Conservation (phyloP, 768 basidiomycete genomes). For the Polyporus arcularius region DNA sequence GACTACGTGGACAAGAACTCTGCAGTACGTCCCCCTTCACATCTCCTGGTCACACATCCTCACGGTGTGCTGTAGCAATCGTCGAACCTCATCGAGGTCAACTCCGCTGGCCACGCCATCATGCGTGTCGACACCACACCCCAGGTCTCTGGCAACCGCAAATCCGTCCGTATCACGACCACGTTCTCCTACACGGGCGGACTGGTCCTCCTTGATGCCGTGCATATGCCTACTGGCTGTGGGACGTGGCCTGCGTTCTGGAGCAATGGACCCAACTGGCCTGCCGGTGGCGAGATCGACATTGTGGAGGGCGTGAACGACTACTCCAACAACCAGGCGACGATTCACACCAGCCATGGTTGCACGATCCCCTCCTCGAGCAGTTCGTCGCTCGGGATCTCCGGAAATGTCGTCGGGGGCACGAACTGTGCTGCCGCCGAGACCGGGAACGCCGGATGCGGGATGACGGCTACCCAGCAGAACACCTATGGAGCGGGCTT, state of each 20-base stretch:
- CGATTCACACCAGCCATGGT: slow-evolving; percentile 76
- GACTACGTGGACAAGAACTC: slow-evolving; percentile 64
- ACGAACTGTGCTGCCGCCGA: slow-evolving; percentile 72
- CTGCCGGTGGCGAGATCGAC: slow-evolving; percentile 74
- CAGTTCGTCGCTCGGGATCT: slow-evolving; percentile 51
- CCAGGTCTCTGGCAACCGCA: slow-evolving; percentile 60
- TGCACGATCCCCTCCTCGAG: slow-evolving; percentile 62
- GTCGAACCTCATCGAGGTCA: slow-evolving; percentile 65
- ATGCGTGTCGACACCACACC: slow-evolving; percentile 91
- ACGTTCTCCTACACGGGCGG: slow-evolving; percentile 59
- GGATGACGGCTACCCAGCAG: slow-evolving; percentile 57
- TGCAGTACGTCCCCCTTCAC: slow-evolving; percentile 44
- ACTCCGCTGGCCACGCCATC: slow-evolving; percentile 70
- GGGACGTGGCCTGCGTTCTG: slow-evolving; percentile 74
- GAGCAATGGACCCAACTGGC: slow-evolving; percentile 40
- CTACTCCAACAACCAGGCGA: slow-evolving; percentile 79
- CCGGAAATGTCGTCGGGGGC: slow-evolving; percentile 65
- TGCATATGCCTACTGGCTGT: slow-evolving; percentile 90
- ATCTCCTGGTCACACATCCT: neutral
- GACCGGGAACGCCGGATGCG: slow-evolving; percentile 81
- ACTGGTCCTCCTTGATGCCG: slow-evolving; percentile 79
- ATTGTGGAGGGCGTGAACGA: slow-evolving; percentile 86
- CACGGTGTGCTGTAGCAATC: slow-evolving; percentile 40
- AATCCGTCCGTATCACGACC: slow-evolving; percentile 79
- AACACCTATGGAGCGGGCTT: slow-evolving; percentile 80